Percentiles rank a stretch among this genome's conserved stretches.
Evolutionary conservation across 2,329 filamentous ascomycete species (phyloP).

Genomic region (Trichoderma aggressivum): DNA sequence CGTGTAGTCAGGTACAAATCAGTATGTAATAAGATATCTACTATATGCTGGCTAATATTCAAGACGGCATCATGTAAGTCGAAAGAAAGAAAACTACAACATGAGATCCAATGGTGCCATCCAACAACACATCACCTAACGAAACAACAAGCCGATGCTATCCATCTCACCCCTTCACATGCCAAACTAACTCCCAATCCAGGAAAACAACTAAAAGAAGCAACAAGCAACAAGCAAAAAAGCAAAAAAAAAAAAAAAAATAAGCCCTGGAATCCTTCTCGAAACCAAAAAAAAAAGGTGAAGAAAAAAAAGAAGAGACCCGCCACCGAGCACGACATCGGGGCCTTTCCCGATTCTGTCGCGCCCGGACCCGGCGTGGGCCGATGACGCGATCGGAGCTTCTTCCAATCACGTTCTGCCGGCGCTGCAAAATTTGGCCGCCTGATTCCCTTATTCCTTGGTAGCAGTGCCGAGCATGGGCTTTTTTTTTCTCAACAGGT

Average conservation of each 20-base stretch:
- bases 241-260: neutral
- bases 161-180: slow-evolving; percentile 5
- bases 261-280: neutral
- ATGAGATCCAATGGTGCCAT: slow-evolving; percentile 1
- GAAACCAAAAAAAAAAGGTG: neutral
- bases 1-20: neutral
- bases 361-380: slow-evolving; percentile 14
- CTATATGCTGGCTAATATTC: neutral
- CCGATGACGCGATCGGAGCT: slow-evolving; percentile 28
- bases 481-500: neutral
- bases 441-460: neutral
- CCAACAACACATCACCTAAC: neutral
- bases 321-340: slow-evolving; percentile 16
- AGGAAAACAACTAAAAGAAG: neutral
- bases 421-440: slow-evolving; percentile 20
- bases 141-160: slow-evolving; percentile 1
- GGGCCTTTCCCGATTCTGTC: slow-evolving; percentile 17
- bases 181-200: neutral
- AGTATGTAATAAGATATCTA: neutral
- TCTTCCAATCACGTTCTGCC: slow-evolving; percentile 21
- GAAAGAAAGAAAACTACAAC: neutral
- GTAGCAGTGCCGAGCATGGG: neutral
- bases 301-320: neutral
- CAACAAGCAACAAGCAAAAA: neutral
- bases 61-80: neutral